Base-by-base conservation (phyloP, 352 stramenopile genomes). In the Globisporangium emineosum region DNA sequence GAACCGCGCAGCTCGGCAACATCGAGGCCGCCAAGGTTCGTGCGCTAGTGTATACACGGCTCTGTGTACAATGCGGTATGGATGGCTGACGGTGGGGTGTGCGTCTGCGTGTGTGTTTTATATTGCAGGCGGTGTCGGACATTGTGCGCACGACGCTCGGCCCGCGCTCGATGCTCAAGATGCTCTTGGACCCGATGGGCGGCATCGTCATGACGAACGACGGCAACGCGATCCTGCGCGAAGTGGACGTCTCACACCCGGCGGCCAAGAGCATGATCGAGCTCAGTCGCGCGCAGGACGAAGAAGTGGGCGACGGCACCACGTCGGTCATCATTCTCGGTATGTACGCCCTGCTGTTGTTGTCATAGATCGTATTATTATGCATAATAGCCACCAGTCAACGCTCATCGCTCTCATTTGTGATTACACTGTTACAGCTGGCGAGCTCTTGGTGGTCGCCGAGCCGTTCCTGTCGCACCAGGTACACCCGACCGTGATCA, bases 191-290 rank as follows among this genome's bases (percentile, higher is more conserved):
- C 88, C 97, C 97, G 30, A 99, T 99, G 97, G 97, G 98, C 55
- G 97, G 97, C 50, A 99, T 99, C 73, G 97, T 99, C 61, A 98
- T 99, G 77, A 99, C 98, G 50, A 99, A 99, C 78, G 98, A 99
- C 73, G 98, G 97, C 51, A 99, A 99, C 78, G 97, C 93, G 62
- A 99, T 99, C 68, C 82, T 99, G 30, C 91, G 97, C 27, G 97
- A 99, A 71, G 89, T 99, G 55, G 96, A 99, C 81, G 97, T 99
- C 50, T 97, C 90, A 17, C 97, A 99, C 79, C 97, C 97, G 2
- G 98, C 98, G 12, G 97, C 97, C 53, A 99, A 99, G 83, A 98
- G 90, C 73, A 99, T 99, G 97, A 99, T 99, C 78, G 98, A 99
- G 83, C 82, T 99, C 17, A 98, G 86, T 63, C 83, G 97, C 51